Percentiles rank a stretch among this genome's conserved stretches.
Conservation (phyloP, 1,139 yeast genomes). For the Debaryomyces coudertii region DNA sequence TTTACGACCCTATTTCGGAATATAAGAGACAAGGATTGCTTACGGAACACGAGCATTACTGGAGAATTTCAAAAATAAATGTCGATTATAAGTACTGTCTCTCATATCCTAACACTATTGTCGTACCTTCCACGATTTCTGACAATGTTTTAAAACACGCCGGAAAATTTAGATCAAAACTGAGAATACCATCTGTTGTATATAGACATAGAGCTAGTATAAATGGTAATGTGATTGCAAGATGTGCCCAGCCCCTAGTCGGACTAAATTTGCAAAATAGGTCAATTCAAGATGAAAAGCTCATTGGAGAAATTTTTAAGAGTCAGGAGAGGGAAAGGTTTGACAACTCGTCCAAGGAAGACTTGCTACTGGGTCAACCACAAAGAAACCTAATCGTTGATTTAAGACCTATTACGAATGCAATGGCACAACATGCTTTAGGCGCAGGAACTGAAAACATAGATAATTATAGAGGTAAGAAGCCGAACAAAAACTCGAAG, state of each 20-base stretch:
- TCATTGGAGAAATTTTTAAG: conserved; percentile 72
- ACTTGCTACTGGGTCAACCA: conserved; percentile 37
- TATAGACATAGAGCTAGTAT: conserved; percentile 62
- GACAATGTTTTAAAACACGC: conserved; percentile 85
- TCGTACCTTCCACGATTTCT: conserved; percentile 75
- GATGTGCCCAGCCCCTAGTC: conserved; percentile 92
- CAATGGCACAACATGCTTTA: conserved; percentile 93
- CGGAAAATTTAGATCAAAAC: conserved; percentile 81
- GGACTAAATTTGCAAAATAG: conserved; percentile 82
- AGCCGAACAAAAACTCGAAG: conserved; percentile 15
- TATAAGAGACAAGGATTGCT: conserved; percentile 65
- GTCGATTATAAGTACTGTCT: conserved; percentile 67
- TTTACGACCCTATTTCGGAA: conserved; percentile 67
- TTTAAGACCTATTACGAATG: conserved; percentile 90
- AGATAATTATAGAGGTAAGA: conserved; percentile 68
- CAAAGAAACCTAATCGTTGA: conserved; percentile 80
- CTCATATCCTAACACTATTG: conserved; percentile 69
- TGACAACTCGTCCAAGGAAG: conserved; percentile 19
- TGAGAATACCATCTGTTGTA: conserved; percentile 79
- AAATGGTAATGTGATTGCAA: conserved; percentile 78
- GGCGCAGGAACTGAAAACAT: conserved; percentile 97
- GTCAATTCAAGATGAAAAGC: conserved; percentile 87
- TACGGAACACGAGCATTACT: conserved; percentile 31
- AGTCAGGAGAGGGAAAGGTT: conserved; percentile 41
- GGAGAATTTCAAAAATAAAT: conserved; percentile 77